phyloP scores from a whole-genome alignment of 2,329 filamentous ascomycete genomes.

The Periconia digitata region DNA sequence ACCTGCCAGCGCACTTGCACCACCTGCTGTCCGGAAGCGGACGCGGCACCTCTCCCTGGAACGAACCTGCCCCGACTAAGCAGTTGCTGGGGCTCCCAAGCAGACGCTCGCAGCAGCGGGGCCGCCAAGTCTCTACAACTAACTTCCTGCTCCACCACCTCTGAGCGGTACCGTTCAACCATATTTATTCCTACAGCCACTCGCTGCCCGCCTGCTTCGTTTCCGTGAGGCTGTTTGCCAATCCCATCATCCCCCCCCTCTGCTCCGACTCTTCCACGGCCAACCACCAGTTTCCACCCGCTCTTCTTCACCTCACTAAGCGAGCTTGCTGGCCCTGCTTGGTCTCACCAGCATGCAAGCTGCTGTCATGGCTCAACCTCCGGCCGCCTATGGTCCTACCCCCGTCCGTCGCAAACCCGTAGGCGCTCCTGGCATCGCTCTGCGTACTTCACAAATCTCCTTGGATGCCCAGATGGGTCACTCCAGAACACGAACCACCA shows the following conservation, averaged over 20 bases:
- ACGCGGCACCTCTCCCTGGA: too few relatives aligned
- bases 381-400: constrained; percentile 27
- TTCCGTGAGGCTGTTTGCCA: neutral
- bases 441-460: constrained; percentile 30
- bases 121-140: neutral
- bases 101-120: too few relatives aligned
- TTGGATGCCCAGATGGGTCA: constrained; percentile 31
- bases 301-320: neutral
- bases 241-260: neutral
- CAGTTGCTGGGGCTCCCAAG: too few relatives aligned
- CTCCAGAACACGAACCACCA: constrained; percentile 41
- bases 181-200: neutral
- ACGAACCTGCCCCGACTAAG: too few relatives aligned
- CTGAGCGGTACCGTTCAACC: neutral
- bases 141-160: neutral
- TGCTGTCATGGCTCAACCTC: constrained; percentile 26
- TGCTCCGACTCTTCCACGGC: neutral
- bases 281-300: neutral
- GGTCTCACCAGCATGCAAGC: constrained; percentile 30
- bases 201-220: too few relatives aligned
- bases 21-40: neutral
- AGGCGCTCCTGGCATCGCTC: constrained; percentile 32
- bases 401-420: constrained; percentile 40
- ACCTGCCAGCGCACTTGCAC: too few relatives aligned
- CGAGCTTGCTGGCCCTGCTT: neutral